Conservation (phyloP, 2,329 filamentous ascomycete species). For the Trichoderma koningii region DNA sequence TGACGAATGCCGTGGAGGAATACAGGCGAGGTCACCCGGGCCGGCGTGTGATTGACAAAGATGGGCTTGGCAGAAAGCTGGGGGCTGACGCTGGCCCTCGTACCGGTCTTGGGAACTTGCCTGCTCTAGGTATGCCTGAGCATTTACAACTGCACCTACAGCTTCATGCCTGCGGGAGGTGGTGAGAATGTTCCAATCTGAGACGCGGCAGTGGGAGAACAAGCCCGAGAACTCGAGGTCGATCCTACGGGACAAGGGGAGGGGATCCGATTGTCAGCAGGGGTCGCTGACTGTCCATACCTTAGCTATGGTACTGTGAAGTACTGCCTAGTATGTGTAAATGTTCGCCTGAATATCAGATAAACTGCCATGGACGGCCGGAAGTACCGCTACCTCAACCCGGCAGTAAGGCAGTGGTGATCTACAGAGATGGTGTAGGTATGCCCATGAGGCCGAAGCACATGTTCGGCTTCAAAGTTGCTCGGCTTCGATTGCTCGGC, state of each 20-base stretch:
- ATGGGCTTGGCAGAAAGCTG: not conserved
- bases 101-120: not conserved
- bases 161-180: not conserved
- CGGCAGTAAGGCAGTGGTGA: no score
- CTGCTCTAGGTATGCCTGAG: no score
- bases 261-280: constrained; percentile 6
- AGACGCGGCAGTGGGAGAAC: not conserved
- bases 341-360: not conserved
- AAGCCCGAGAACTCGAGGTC: not conserved
- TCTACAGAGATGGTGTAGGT: not conserved
- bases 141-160: no score
- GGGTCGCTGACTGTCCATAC: not conserved
- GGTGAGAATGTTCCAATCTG: not conserved
- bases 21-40: not conserved
- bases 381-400: no score
- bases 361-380: not conserved
- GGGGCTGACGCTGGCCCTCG: not conserved
- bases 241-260: constrained; percentile 5
- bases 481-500: no score
- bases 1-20: not conserved
- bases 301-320: not conserved
- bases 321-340: no score
- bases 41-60: not conserved
- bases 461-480: no score
- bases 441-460: no score